Percentiles rank a stretch among this genome's conserved stretches.
Conservation (phyloP, 257 asterid species). For the Ehretia macrophylla region DNA sequence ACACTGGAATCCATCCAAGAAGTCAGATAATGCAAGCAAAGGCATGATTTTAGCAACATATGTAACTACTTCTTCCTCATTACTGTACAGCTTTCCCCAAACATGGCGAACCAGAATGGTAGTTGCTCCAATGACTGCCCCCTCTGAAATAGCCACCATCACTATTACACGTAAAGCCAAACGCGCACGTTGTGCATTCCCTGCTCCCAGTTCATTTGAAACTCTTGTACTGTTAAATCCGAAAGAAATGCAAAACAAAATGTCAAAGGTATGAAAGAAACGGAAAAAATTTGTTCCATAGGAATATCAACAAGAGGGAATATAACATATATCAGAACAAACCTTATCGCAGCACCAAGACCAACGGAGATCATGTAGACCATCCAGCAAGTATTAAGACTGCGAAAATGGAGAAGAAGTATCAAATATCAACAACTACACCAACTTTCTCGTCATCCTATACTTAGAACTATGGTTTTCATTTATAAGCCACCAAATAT, state of each 20-base stretch:
- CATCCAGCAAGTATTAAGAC: conserved; percentile 78
- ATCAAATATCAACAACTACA: background rate
- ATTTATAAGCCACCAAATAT: background rate
- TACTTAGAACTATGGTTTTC: background rate
- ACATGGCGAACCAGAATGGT: conserved; percentile 45
- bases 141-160: conserved; percentile 45
- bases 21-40: conserved; percentile 61
- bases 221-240: conserved; percentile 51
- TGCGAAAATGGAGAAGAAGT: conserved; percentile 22
- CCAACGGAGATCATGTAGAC: conserved; percentile 69
- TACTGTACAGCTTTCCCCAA: conserved; percentile 69
- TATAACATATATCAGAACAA: conserved; percentile 1
- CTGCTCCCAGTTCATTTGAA: conserved; percentile 69
- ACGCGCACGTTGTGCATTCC: conserved; percentile 44
- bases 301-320: background rate
- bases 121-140: conserved; percentile 29
- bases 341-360: conserved; percentile 78
- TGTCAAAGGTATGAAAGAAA: background rate
- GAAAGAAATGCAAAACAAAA: background rate
- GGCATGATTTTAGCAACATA: conserved; percentile 65
- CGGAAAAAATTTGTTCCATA: background rate
- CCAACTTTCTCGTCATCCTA: background rate
- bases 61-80: conserved; percentile 52
- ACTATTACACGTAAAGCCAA: conserved; percentile 46
- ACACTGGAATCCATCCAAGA: conserved; percentile 76